These are phyloP conservation scores for Talaromyces sp. DNA, from an alignment of 2,329 filamentous ascomycete species.

Conservation along the genomic window DNA sequence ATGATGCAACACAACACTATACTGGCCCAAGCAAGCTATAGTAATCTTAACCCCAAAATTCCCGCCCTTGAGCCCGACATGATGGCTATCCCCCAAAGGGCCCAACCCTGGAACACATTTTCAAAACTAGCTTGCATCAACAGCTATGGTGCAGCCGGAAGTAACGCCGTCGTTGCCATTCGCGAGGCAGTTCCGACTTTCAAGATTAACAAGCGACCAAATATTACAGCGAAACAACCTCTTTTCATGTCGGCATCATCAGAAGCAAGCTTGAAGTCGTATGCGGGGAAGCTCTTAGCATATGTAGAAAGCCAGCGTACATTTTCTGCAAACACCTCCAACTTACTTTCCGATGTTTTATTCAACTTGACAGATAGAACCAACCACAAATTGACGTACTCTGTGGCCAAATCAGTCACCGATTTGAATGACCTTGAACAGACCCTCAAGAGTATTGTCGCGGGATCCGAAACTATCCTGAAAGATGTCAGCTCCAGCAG, in stretches of 20 bases:
- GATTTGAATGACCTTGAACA: not conserved
- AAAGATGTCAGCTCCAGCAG: not conserved
- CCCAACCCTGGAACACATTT: constrained; percentile 8
- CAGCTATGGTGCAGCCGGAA: constrained; percentile 25
- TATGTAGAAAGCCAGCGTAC: not conserved
- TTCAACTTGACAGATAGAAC: constrained; percentile 1
- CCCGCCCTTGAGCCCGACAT: constrained; percentile 10
- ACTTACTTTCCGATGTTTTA: not conserved
- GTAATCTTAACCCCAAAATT: constrained; percentile 17
- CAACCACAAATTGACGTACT: constrained; percentile 3
- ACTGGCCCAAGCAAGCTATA: constrained; percentile 18
- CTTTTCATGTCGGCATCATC: constrained; percentile 4
- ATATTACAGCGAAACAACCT: constrained; percentile 1
- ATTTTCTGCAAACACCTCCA: not conserved
- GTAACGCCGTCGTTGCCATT: constrained; percentile 23
- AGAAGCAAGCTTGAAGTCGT: constrained; percentile 1
- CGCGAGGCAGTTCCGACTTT: constrained; percentile 7
- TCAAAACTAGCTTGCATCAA: constrained; percentile 18
- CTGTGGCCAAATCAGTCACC: not conserved
- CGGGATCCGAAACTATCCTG: not conserved
- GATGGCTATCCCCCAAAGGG: constrained; percentile 13
- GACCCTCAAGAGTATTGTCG: not conserved
- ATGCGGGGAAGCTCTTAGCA: constrained; percentile 1
- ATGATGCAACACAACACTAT: constrained; percentile 20
- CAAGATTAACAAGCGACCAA: not conserved